Evolutionary conservation across 352 stramenopile genomes (phyloP).

Genomic region (Phytophthora syringae): DNA sequence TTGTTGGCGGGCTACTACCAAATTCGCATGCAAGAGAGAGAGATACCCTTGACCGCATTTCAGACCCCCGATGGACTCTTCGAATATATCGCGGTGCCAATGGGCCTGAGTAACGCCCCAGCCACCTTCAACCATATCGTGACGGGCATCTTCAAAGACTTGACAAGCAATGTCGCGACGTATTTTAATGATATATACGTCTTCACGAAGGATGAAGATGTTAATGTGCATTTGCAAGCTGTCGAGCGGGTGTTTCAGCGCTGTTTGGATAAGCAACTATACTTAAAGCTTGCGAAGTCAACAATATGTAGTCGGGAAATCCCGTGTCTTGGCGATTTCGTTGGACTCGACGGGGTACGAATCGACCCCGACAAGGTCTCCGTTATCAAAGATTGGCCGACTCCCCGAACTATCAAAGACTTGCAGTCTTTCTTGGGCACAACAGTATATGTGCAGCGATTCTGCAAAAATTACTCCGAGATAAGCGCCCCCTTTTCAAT

Average conservation of each 20-base stretch:
- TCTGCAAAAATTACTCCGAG: not conserved
- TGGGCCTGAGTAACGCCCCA: constrained; percentile 1
- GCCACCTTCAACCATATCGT: constrained; percentile 9
- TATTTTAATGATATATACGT: constrained; percentile 15
- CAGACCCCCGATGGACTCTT: constrained; percentile 2
- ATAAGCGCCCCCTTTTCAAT: constrained; percentile 11
- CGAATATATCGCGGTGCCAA: not conserved
- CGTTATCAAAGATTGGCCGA: not conserved
- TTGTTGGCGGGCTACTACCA: constrained; percentile 9
- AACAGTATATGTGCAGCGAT: constrained; percentile 2
- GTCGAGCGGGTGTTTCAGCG: constrained; percentile 1
- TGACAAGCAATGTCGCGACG: not conserved
- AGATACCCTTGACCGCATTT: constrained; percentile 6
- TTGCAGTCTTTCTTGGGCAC: not conserved
- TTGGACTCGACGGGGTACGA: not conserved
- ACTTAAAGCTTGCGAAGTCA: constrained; percentile 10
- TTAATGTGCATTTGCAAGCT: not conserved
- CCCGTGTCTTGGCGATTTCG: constrained; percentile 8
- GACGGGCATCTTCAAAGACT: not conserved
- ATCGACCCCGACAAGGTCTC: constrained; percentile 11
- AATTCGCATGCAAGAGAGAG: constrained; percentile 2
- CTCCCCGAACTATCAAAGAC: constrained; percentile 2
- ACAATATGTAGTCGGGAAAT: constrained; percentile 8
- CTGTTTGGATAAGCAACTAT: not conserved
- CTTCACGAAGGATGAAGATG: not conserved